A percentile compares a stretch with the other conserved stretches of the same genome.
Conservation (phyloP, 2,329 filamentous ascomycete genomes). For the Eurotiales sp. region DNA sequence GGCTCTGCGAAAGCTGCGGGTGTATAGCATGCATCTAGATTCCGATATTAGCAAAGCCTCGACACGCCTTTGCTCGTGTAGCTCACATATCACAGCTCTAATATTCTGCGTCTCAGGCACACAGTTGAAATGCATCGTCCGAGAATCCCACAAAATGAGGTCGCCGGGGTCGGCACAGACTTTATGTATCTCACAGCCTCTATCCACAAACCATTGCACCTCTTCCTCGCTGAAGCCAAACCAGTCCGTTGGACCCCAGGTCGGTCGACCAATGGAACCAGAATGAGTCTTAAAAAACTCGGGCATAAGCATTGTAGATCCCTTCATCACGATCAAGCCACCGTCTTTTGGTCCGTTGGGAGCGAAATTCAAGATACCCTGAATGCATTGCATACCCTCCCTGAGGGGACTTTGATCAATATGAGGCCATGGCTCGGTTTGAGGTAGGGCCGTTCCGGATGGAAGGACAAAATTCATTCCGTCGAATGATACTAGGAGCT, state of each 20-base stretch:
- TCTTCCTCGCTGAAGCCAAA: conserved; percentile 38
- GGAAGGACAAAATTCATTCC: conserved; percentile 20
- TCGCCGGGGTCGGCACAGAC: conserved; percentile 41
- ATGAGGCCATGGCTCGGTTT: conserved; percentile 40
- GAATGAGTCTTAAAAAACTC: conserved; percentile 37
- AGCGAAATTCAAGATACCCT: conserved; percentile 43
- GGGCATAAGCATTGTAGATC: conserved; percentile 36
- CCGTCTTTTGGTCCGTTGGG: conserved; percentile 45
- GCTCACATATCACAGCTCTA: background rate
- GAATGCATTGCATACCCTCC: conserved; percentile 34
- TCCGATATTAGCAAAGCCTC: background rate
- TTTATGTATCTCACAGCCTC: conserved; percentile 39
- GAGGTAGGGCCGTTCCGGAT: conserved; percentile 28
- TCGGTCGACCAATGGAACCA: background rate
- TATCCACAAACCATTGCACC: conserved; percentile 41
- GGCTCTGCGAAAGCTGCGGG: background rate
- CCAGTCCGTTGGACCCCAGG: background rate
- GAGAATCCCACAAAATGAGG: conserved; percentile 45
- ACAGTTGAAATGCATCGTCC: conserved; percentile 44
- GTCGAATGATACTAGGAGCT: conserved; percentile 20
- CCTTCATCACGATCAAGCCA: conserved; percentile 43
- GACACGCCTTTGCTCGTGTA: too few relatives aligned
- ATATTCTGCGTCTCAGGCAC: background rate
- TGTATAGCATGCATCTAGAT: background rate
- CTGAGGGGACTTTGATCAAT: conserved; percentile 38